These are phyloP conservation scores for Sechiopsis laciniata DNA, from an alignment of 306 rosid genomes.

Conservation along the genomic window DNA sequence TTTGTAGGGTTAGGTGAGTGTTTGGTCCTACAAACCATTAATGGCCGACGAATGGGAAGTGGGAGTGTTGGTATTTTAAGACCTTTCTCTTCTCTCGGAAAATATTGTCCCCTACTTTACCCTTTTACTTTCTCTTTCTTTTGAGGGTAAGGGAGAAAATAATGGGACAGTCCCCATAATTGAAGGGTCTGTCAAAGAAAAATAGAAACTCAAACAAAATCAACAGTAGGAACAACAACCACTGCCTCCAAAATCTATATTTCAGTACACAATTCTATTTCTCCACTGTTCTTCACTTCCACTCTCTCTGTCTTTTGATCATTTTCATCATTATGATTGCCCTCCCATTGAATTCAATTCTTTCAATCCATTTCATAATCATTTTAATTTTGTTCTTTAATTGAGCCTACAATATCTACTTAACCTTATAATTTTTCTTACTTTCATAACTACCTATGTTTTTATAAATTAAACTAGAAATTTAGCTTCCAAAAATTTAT, in stretches of 20 bases:
- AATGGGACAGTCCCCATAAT: slow-evolving; percentile 8
- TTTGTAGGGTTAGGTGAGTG: slow-evolving; percentile 45
- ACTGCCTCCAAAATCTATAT: slow-evolving; percentile 6
- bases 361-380: no score
- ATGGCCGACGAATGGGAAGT: slow-evolving; percentile 49
- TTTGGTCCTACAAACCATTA: slow-evolving; percentile 51
- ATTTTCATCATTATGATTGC: no score
- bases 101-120: slow-evolving; percentile 40
- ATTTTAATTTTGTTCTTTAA: no score
- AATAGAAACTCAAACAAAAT: slow-evolving; percentile 25
- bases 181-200: neutral
- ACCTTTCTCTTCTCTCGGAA: slow-evolving; percentile 37
- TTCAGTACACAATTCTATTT: no score
- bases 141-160: neutral
- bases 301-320: no score
- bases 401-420: no score
- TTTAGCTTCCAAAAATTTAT: no score
- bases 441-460: no score
- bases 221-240: neutral
- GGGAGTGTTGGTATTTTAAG: slow-evolving; percentile 37
- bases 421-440: no score
- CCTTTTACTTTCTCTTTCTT: slow-evolving; percentile 19
- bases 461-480: no score
- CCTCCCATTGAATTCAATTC: no score
- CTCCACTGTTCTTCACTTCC: no score